phyloP scores from a whole-genome alignment of 106 monocot species.

The Posidonia australis region DNA sequence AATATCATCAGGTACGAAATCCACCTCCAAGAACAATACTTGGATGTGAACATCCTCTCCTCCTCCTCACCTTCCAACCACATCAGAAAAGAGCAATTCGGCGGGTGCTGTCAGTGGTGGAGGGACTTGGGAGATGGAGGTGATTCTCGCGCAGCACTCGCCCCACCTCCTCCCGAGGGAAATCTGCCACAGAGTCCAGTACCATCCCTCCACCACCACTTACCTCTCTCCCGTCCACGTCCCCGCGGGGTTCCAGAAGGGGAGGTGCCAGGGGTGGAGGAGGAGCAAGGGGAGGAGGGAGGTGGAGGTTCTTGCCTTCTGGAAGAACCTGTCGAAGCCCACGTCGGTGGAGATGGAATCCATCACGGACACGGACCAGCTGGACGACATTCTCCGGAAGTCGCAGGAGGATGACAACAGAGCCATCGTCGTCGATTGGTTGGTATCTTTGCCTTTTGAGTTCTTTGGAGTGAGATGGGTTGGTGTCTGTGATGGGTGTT shows the following conservation, averaged over 20 bases:
- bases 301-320: constrained; percentile 25
- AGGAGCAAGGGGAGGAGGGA: not conserved
- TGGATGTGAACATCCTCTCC: too few species aligned
- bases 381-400: constrained; percentile 42
- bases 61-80: too few species aligned
- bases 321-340: constrained; percentile 37
- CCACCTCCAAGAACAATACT: too few species aligned
- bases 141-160: too few species aligned
- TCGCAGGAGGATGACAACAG: constrained; percentile 36
- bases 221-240: too few species aligned
- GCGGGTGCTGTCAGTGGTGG: too few species aligned
- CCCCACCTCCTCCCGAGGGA: too few species aligned
- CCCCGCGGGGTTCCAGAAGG: not conserved
- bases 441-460: not conserved
- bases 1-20: too few species aligned
- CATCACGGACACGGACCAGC: constrained; percentile 41
- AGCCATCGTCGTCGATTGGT: constrained; percentile 78
- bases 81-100: too few species aligned
- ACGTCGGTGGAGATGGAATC: constrained; percentile 50
- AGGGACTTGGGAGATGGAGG: too few species aligned
- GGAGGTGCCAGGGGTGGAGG: not conserved
- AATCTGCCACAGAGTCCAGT: too few species aligned
- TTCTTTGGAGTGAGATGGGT: not conserved
- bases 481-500: constrained; percentile 3
- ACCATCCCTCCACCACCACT: too few species aligned